Conservation (phyloP, 2,329 filamentous ascomycete species). For the Simplicillium aogashimaense region DNA sequence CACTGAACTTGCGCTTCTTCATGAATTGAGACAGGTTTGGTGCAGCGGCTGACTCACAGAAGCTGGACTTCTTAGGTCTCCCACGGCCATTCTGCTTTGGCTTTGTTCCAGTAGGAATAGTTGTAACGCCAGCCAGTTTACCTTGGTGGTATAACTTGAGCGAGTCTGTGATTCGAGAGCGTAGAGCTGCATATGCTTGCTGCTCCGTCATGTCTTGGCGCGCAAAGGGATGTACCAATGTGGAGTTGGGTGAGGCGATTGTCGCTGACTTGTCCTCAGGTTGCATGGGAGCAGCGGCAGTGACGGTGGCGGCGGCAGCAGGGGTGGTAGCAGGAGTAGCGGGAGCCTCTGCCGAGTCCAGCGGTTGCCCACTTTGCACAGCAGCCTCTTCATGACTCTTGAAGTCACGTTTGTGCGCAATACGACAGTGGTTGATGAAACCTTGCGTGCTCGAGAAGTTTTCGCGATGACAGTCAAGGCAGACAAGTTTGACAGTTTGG, state of each 20-base stretch:
- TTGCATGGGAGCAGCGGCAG: conserved; percentile 18
- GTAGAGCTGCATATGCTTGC: conserved; percentile 39
- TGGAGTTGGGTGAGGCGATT: conserved; percentile 6
- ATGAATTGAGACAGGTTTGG: conserved; percentile 61
- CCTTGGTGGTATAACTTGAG: conserved; percentile 41
- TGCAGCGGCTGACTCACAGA: conserved; percentile 40
- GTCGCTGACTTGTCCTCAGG: conserved; percentile 27
- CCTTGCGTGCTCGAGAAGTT: conserved; percentile 96
- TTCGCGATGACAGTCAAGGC: conserved; percentile 76
- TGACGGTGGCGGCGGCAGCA: conserved; percentile 2
- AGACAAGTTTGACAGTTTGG: conserved; percentile 80
- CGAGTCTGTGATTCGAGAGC: conserved; percentile 43
- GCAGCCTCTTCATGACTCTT: conserved; percentile 95
- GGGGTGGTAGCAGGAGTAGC: conserved; percentile 3
- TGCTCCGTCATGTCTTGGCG: conserved; percentile 37
- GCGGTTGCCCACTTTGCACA: conserved; percentile 71
- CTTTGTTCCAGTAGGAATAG: conserved; percentile 28
- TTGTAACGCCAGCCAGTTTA: conserved; percentile 36
- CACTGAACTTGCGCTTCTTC: conserved; percentile 48
- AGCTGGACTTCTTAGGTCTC: conserved; percentile 6
- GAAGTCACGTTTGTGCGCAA: conserved; percentile 86
- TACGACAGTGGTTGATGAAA: conserved; percentile 98
- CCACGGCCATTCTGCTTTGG: conserved; percentile 8
- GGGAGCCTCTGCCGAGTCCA: conserved; percentile 39
- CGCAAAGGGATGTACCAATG: conserved; percentile 23